A percentile compares a stretch with the other conserved stretches of the same genome.
Conservation (phyloP, 768 basidiomycete species). For the Fibroporia radiculosa region DNA sequence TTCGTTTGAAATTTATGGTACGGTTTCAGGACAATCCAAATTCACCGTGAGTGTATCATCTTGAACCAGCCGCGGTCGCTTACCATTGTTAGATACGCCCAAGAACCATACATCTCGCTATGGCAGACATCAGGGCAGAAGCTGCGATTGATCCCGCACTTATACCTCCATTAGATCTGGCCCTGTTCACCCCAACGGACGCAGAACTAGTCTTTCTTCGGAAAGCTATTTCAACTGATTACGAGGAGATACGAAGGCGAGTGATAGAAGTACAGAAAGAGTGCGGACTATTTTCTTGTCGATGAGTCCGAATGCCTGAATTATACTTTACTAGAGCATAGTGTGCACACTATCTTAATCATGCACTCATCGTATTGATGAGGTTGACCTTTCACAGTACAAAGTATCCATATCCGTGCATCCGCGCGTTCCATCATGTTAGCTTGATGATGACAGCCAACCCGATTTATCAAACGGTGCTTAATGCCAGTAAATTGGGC, state of each 20-base stretch:
- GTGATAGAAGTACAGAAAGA: constrained; percentile 20
- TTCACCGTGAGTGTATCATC: no score
- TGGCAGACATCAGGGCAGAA: not conserved
- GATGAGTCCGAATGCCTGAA: not conserved
- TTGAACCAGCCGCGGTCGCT: no score
- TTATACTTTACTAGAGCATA: constrained; percentile 17
- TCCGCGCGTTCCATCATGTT: constrained; percentile 24
- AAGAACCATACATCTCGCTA: not conserved
- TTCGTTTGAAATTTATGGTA: no score
- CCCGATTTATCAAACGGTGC: constrained; percentile 18
- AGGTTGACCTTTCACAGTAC: constrained; percentile 9
- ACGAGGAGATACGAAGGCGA: constrained; percentile 15
- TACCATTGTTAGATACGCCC: no score
- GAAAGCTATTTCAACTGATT: constrained; percentile 15
- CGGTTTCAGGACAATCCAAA: no score
- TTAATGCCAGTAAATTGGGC: constrained; percentile 18
- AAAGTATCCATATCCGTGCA: constrained; percentile 26
- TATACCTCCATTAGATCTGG: not conserved
- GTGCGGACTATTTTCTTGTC: constrained; percentile 1
- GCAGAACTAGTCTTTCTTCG: constrained; percentile 16
- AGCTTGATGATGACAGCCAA: constrained; percentile 22
- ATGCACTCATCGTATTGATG: not conserved
- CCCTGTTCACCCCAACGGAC: not conserved
- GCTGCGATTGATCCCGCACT: not conserved
- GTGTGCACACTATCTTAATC: constrained; percentile 11